A percentile compares a stretch with the other conserved stretches of the same genome.
phyloP scores from a whole-genome alignment of 2,329 filamentous ascomycete species.

The Hirsutella thompsonii region DNA sequence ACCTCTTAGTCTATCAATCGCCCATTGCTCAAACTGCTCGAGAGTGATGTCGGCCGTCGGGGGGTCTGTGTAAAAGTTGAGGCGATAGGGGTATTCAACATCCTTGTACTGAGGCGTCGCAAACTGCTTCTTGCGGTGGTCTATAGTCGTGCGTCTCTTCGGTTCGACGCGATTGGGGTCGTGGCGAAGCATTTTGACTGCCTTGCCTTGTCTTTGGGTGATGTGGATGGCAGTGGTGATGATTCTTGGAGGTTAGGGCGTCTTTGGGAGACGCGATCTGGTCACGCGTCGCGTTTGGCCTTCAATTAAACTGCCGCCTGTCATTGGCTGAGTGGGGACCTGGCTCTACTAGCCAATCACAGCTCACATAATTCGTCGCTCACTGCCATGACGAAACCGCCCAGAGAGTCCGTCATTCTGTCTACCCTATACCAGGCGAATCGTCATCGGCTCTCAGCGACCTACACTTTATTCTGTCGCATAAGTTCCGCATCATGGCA shows the following conservation, averaged over 20 bases:
- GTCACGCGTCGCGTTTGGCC: too few relatives aligned
- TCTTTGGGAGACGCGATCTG: too few relatives aligned
- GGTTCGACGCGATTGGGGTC: slow-evolving; percentile 42
- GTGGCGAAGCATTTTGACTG: slow-evolving; percentile 32
- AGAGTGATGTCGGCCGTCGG: slow-evolving; percentile 91
- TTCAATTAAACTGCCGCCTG: too few relatives aligned
- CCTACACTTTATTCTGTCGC: too few relatives aligned
- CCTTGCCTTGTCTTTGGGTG: neutral
- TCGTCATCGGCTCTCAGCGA: too few relatives aligned
- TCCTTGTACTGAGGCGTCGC: slow-evolving; percentile 64
- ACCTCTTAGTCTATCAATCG: slow-evolving; percentile 81
- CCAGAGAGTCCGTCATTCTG: too few relatives aligned
- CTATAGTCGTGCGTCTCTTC: slow-evolving; percentile 65
- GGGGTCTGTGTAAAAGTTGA: slow-evolving; percentile 84
- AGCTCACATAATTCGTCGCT: too few relatives aligned
- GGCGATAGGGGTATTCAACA: slow-evolving; percentile 66
- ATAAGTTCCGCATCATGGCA: too few relatives aligned
- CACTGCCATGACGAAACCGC: too few relatives aligned
- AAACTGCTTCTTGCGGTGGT: slow-evolving; percentile 81
- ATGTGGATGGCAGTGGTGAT: slow-evolving; percentile 4
- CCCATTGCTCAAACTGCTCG: slow-evolving; percentile 98
- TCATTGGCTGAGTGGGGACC: too few relatives aligned
- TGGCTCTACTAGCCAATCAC: too few relatives aligned
- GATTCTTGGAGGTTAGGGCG: neutral
- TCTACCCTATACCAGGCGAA: too few relatives aligned